Base-by-base conservation (phyloP, 2,329 filamentous ascomycete species). In the Penicillium sp. region DNA sequence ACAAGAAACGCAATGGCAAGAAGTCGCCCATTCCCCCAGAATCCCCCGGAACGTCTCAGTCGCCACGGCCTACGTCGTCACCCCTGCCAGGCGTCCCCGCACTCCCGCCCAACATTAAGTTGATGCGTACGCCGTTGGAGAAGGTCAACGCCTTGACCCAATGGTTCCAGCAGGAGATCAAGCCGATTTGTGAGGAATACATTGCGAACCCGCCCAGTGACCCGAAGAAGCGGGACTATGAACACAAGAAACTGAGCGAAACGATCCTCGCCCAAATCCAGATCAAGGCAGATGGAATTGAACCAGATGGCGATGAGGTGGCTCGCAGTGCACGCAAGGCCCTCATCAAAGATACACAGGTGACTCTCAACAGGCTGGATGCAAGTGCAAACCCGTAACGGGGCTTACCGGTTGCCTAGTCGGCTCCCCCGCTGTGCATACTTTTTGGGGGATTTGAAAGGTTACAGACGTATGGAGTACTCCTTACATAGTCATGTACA, bases 271-370 rank as follows among this genome's bases (percentile, higher is more conserved):
- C 68, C 17, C 75, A 79, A 60, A 67, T 79, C 16, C 64, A 77
- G 45, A 55, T 80, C 54, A 78, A 78, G 81, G 73, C 95, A 5
- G 88, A 92, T 65, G 84, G 89, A 7, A 76, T 97, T 12, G 88
- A 94, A 61, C 77, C 79, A 3, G 90, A 95, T 64, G 86, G 89
- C 70, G 71, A 80, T 6, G 83, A 85, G 58, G 79, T 86, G 6
- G 69, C 81, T 48, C 75, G 78, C 9, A 69, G 78, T 41, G 84
- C 86, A 60, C 71, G 70, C 61, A 77, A 70, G 55, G 71, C 69
- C 7, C 64, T 80, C 36, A 73, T 79, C 40, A 73, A 68, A 50
- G 74, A 78, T 56, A 71, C 75, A 10, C 75, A 80, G 60, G 64
- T 60, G 17, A 60, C 68, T n/a, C 64, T 78, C 49, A 70, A 64